These are phyloP conservation scores for Aspergillus brunneoviolaceus DNA, from an alignment of 2,329 filamentous ascomycete species.

Conservation along the genomic window DNA sequence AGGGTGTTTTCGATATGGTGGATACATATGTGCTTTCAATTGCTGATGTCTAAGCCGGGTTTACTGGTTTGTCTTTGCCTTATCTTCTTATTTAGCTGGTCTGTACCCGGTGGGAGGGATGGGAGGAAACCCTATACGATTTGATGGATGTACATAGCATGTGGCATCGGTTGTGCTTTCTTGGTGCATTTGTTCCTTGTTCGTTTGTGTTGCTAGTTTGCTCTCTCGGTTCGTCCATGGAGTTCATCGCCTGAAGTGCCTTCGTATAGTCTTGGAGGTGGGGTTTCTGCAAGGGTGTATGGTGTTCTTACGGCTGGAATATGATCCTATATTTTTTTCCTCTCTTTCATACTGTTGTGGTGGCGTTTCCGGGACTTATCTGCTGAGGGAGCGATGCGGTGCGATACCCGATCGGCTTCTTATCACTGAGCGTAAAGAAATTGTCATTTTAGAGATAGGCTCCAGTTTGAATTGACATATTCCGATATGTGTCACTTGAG, in stretches of 20 bases:
- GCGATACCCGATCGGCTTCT: not conserved
- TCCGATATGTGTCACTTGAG: not conserved
- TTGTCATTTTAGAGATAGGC: not conserved
- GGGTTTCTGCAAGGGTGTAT: conserved; percentile 32
- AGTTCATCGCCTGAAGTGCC: conserved; percentile 18
- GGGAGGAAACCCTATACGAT: conserved; percentile 28
- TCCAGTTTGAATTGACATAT: not conserved
- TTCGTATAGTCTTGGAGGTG: conserved; percentile 25
- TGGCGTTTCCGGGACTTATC: conserved; percentile 9
- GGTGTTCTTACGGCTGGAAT: conserved; percentile 34
- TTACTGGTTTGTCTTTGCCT: conserved; percentile 8
- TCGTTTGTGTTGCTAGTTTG: conserved; percentile 17
- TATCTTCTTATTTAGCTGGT: conserved; percentile 5
- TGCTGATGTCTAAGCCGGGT: not conserved
- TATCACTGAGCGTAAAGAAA: not conserved
- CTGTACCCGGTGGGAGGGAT: not conserved
- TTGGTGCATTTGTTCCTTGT: conserved; percentile 27
- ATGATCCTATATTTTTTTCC: conserved; percentile 15
- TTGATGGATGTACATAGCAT: conserved; percentile 42
- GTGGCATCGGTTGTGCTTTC: conserved; percentile 21
- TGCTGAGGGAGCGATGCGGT: not conserved
- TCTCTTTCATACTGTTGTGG: conserved; percentile 14
- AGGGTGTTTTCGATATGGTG: not conserved
- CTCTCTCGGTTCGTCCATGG: conserved; percentile 26
- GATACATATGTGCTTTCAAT: not conserved